Evolutionary conservation across 2,329 filamentous ascomycete genomes (phyloP).

Genomic region (Colletotrichum brevisporum): DNA sequence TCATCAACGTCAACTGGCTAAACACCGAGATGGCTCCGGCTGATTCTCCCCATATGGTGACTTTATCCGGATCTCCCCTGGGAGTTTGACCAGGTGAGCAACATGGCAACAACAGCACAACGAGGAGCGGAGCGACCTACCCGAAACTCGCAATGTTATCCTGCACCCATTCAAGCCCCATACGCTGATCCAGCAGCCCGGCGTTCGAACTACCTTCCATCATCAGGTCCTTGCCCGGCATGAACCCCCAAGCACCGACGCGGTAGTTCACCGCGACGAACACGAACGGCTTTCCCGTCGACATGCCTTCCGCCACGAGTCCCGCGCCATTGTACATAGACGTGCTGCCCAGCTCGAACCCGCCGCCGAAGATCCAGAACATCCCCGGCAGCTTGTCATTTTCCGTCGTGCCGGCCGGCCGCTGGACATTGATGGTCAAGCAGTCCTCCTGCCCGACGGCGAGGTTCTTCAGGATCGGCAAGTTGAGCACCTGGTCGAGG

Average conservation of each 20-base stretch:
- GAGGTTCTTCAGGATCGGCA: conserved; percentile 23
- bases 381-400: conserved; percentile 42
- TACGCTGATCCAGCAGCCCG: conserved; percentile 50
- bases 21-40: conserved; percentile 73
- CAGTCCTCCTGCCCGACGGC: conserved; percentile 51
- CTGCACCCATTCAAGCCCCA: conserved; percentile 54
- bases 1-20: conserved; percentile 73
- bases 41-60: conserved; percentile 76
- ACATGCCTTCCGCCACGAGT: conserved; percentile 43
- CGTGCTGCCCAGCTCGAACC: conserved; percentile 33
- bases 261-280: conserved; percentile 50
- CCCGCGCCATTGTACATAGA: conserved; percentile 41
- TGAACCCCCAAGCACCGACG: conserved; percentile 48
- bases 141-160: conserved; percentile 54
- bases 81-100: neutral
- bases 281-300: conserved; percentile 53
- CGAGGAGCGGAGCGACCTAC: neutral
- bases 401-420: conserved; percentile 42
- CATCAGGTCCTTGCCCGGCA: conserved; percentile 56
- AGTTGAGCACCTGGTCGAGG: conserved; percentile 27
- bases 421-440: conserved; percentile 51
- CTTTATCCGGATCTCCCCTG: conserved; percentile 72
- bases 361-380: conserved; percentile 38
- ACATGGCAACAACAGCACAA: neutral
- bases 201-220: conserved; percentile 59